Evolutionary conservation across 805 yeast genomes (phyloP).

Genomic region (Wickerhamiella australiensis): DNA sequence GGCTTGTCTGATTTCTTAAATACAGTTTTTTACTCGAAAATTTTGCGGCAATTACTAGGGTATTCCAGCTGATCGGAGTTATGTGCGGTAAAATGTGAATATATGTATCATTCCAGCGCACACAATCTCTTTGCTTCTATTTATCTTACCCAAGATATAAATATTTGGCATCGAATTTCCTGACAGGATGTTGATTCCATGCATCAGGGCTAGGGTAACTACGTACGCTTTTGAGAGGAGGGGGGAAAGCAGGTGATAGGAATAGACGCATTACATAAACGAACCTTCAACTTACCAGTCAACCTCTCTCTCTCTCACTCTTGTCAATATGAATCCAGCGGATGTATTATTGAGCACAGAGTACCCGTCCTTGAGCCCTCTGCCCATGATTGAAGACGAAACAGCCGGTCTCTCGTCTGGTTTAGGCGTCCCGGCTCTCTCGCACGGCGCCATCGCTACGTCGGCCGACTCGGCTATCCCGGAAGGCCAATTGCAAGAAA

Average conservation of each 20-base stretch:
- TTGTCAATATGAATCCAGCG: constrained; percentile 8
- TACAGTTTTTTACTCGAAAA: too few species aligned
- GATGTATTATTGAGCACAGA: constrained; percentile 10
- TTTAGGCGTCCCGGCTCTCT: not conserved
- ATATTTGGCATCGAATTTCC: not conserved
- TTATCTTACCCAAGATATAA: too few species aligned
- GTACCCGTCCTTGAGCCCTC: constrained; percentile 7
- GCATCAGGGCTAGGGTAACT: not conserved
- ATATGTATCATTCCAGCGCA: not conserved
- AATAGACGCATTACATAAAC: not conserved
- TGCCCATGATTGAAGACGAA: constrained; percentile 3
- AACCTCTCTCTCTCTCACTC: too few species aligned
- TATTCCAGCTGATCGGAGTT: too few species aligned
- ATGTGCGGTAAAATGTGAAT: too few species aligned
- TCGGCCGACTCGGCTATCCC: not conserved
- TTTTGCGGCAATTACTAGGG: too few species aligned
- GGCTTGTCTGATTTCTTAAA: too few species aligned
- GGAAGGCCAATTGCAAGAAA: not conserved
- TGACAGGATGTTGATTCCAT: not conserved
- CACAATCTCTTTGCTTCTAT: not conserved
- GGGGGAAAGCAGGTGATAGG: not conserved
- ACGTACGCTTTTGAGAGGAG: not conserved
- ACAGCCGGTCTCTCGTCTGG: not conserved
- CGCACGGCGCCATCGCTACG: not conserved
- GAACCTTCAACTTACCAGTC: not conserved